phyloP scores from a whole-genome alignment of 2,329 filamentous ascomycete genomes.

The Beauveria sp. region DNA sequence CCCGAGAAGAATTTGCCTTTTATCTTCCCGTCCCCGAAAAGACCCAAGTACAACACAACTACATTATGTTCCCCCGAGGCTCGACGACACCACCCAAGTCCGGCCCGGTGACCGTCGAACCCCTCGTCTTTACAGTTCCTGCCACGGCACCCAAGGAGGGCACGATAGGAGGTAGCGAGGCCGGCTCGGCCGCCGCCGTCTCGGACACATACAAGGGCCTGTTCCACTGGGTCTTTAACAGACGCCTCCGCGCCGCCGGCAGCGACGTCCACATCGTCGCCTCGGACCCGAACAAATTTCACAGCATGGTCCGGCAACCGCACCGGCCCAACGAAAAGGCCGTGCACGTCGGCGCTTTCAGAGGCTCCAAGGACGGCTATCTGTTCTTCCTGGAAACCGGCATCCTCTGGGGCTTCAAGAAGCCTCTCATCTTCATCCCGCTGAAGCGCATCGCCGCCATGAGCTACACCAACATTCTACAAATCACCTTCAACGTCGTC shows the following conservation, averaged over 20 bases:
- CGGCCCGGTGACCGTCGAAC: constrained; percentile 39
- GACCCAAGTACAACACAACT: constrained; percentile 57
- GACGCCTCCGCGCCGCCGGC: constrained; percentile 41
- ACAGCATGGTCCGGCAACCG: constrained; percentile 47
- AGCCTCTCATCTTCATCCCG: constrained; percentile 58
- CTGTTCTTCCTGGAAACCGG: constrained; percentile 60
- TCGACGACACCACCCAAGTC: constrained; percentile 44
- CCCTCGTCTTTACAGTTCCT: constrained; percentile 57
- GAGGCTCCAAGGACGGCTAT: constrained; percentile 61
- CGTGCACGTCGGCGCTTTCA: constrained; percentile 58
- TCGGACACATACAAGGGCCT: constrained; percentile 52
- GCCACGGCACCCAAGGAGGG: constrained; percentile 53
- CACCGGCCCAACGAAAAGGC: constrained; percentile 55
- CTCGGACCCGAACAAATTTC: constrained; percentile 49
- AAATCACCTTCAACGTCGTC: constrained; percentile 61
- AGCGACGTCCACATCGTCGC: constrained; percentile 42
- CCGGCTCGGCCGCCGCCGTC: constrained; percentile 42
- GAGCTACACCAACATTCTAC: constrained; percentile 61
- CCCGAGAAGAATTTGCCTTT: constrained; percentile 47
- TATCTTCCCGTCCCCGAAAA: constrained; percentile 60
- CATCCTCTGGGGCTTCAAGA: constrained; percentile 65
- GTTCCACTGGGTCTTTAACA: constrained; percentile 53
- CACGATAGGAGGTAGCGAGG: constrained; percentile 43
- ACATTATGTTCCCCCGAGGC: constrained; percentile 52
- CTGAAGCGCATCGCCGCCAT: constrained; percentile 52